phyloP scores from a whole-genome alignment of 805 yeast genomes.

The Isabelozyma rhagii region DNA sequence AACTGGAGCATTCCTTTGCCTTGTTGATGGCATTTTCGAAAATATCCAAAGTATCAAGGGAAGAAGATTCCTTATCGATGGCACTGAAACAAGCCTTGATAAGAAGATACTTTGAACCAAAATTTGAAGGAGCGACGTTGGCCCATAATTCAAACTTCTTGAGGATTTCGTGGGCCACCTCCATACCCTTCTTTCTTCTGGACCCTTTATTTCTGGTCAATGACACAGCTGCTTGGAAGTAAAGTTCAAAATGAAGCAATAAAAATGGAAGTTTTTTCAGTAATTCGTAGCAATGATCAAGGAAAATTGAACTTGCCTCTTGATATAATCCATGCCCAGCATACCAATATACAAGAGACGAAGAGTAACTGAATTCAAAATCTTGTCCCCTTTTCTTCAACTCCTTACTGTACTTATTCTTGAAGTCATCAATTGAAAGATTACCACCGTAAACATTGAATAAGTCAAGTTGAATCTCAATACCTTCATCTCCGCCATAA shows the following conservation, averaged over 20 bases:
- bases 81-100: constrained; percentile 27
- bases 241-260: constrained; percentile 18
- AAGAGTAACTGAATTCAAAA: constrained; percentile 7
- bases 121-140: constrained; percentile 30
- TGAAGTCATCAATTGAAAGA: constrained; percentile 7
- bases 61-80: constrained; percentile 13
- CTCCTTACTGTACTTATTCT: not conserved
- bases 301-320: constrained; percentile 12
- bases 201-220: constrained; percentile 4
- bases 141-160: constrained; percentile 32
- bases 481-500: not conserved
- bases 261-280: constrained; percentile 19
- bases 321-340: constrained; percentile 11
- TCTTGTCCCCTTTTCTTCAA: constrained; percentile 3
- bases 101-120: constrained; percentile 33
- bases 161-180: constrained; percentile 16
- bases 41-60: constrained; percentile 38
- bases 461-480: constrained; percentile 2
- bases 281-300: constrained; percentile 12
- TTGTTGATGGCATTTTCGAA: constrained; percentile 45
- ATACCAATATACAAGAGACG: constrained; percentile 8
- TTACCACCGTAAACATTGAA: constrained; percentile 7
- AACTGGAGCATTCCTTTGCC: constrained; percentile 25
- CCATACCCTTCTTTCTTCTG: constrained; percentile 10
- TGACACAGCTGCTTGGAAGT: constrained; percentile 13